Conservation (phyloP, 257 asterid species). For the Coffea eugenioides region DNA sequence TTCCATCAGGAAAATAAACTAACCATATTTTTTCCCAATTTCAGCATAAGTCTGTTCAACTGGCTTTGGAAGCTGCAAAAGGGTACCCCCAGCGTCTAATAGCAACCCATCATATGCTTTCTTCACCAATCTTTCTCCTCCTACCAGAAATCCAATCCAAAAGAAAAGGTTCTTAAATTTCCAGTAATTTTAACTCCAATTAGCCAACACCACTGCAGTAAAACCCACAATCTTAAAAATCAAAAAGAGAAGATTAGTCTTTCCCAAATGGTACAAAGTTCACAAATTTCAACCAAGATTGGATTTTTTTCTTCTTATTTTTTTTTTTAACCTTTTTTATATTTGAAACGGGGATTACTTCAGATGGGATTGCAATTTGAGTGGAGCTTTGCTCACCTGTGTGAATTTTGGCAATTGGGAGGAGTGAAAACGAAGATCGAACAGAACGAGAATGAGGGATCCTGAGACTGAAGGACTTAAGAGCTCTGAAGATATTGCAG, state of each 20-base stretch:
- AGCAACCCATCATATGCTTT: conserved; percentile 74
- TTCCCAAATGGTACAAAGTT: neutral
- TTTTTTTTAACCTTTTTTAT: no score
- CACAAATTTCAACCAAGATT: neutral
- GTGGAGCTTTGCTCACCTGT: conserved; percentile 33
- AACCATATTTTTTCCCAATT: conserved; percentile 81
- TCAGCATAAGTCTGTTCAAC: conserved; percentile 69
- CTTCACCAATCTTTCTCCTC: conserved; percentile 34
- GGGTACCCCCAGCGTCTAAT: conserved; percentile 93
- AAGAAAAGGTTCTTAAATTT: neutral
- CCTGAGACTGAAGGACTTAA: conserved; percentile 51
- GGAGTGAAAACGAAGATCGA: conserved; percentile 37
- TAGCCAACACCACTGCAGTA: neutral
- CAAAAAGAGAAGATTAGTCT: neutral
- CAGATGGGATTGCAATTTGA: neutral
- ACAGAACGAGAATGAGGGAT: conserved; percentile 35
- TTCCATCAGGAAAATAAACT: neutral
- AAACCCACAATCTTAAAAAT: neutral
- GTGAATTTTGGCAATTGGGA: conserved; percentile 31
- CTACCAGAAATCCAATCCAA: conserved; percentile 20
- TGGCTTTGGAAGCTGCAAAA: conserved; percentile 77
- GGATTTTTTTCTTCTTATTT: neutral
- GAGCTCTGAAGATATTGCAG: conserved; percentile 43
- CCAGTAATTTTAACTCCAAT: neutral
- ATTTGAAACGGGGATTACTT: neutral